A percentile compares a stretch with the other conserved stretches of the same genome.
These are phyloP conservation scores for Boletellus emodensis DNA, from an alignment of 768 basidiomycete species.

Conservation along the genomic window DNA sequence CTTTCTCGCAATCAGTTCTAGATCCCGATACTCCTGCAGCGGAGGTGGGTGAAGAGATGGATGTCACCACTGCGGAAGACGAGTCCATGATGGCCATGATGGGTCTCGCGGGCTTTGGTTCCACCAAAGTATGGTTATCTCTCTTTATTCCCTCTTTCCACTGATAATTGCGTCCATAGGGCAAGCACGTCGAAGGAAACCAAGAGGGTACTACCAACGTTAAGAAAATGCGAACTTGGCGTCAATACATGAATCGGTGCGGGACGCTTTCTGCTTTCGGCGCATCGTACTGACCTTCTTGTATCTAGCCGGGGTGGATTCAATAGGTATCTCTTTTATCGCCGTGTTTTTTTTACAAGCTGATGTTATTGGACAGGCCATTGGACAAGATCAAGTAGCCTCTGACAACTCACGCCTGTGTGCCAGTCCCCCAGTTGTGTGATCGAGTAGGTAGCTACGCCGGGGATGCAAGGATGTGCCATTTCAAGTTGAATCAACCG, in stretches of 20 bases:
- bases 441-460: not conserved
- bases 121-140: conserved; percentile 66
- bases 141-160: not conserved
- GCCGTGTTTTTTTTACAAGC: not conserved
- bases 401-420: conserved; percentile 8
- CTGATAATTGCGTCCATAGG: conserved; percentile 40
- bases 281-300: conserved; percentile 8
- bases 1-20: conserved; percentile 31
- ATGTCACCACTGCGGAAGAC: conserved; percentile 61
- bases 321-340: conserved; percentile 51
- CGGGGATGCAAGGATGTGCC: not conserved
- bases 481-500: conserved; percentile 3
- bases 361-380: conserved; percentile 50
- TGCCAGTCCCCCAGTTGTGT: not conserved
- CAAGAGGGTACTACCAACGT: conserved; percentile 64
- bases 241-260: conserved; percentile 97
- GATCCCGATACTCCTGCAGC: conserved; percentile 39
- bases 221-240: conserved; percentile 88
- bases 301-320: conserved; percentile 71
- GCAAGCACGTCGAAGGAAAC: conserved; percentile 77
- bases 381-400: conserved; percentile 90
- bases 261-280: conserved; percentile 13
- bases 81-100: conserved; percentile 85
- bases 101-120: conserved; percentile 84
- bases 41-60: conserved; percentile 50